Evolutionary conservation across 352 stramenopile species (phyloP), one percentile per base, ranked within the genome.

Genomic region (Globisporangium paroecandrum): DNA sequence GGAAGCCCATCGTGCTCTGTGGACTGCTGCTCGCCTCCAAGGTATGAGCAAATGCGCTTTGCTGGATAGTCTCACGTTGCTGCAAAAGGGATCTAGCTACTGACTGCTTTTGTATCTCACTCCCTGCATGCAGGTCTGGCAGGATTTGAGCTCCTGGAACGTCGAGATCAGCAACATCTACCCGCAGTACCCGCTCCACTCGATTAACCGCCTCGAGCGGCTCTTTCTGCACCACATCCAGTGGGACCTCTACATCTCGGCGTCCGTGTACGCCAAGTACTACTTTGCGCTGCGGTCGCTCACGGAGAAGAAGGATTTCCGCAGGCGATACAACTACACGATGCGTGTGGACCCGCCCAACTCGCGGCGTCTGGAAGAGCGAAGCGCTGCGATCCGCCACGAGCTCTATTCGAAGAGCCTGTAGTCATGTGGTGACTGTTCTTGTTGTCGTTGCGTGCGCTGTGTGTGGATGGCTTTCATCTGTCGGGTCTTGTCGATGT

Each of bases 131-230:
- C 57, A 83, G 79, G 89, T 99, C 7, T 99, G 98, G 98, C 97
- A 99, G 79, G 98, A 99, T 79, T 81, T 99, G 70, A 98, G 90
- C 73, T 98, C 89, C 3, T 99, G 97, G 97, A 99, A 99, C 77
- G 88, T 97, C 68, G 93, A 98, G 81, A 99, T 99, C 85, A 94
- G 93, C 51, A 96, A 86, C 76, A 98, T 99, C 60, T 99, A 99
- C 89, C 97, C 97, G 58, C 94, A 99, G 80, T 99, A 98, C 77
- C 97, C 95, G 32, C 81, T 99, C 49, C 89, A 98, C 66, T 95
- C 90, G 67, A 99, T 99, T 83, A 99, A 99, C 78, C 83, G 87
- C 8, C 88, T 99, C 57, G 98, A 99, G 78, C 76, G 96, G 9
- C 83, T 97, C 62, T 99, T 99, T 74, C 78, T 99, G 53, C 92